These are phyloP conservation scores for Rubroboletus satanas DNA, from an alignment of 768 basidiomycete genomes.

Conservation along the genomic window DNA sequence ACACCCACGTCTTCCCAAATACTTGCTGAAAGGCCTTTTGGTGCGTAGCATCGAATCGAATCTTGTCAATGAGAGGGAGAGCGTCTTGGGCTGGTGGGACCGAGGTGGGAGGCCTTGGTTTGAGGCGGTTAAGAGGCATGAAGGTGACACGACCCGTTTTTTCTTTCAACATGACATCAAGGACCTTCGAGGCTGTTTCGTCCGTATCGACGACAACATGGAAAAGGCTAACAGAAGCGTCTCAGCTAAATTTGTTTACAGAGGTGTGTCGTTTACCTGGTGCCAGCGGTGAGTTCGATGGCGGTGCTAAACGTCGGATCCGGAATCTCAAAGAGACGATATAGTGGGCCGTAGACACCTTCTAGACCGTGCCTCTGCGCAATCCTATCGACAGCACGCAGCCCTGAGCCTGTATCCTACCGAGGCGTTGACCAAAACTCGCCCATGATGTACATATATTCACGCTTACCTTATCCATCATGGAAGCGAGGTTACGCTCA, in stretches of 20 bases:
- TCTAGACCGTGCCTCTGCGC: slow-evolving; percentile 67
- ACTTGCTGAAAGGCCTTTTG: slow-evolving; percentile 92
- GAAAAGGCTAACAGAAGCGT: slow-evolving; percentile 55
- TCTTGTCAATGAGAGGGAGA: slow-evolving; percentile 77
- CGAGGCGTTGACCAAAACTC: not conserved
- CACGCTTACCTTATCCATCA: slow-evolving; percentile 87
- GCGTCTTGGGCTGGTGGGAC: slow-evolving; percentile 70
- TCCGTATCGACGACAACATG: slow-evolving; percentile 98
- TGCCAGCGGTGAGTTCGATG: slow-evolving; percentile 92
- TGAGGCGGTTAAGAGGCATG: slow-evolving; percentile 95
- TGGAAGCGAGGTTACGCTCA: slow-evolving; percentile 74
- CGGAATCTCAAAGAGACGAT: slow-evolving; percentile 86
- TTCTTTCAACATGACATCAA: slow-evolving; percentile 91
- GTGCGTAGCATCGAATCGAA: slow-evolving; percentile 67
- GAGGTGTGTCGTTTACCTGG: slow-evolving; percentile 54
- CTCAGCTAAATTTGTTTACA: not conserved
- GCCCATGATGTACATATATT: not conserved
- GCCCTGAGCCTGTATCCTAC: slow-evolving; percentile 87
- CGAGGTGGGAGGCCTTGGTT: slow-evolving; percentile 58
- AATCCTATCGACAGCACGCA: slow-evolving; percentile 83
- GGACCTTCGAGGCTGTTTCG: slow-evolving; percentile 84
- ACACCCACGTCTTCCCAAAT: slow-evolving; percentile 96
- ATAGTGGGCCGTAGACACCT: slow-evolving; percentile 92
- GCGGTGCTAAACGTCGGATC: slow-evolving; percentile 89
- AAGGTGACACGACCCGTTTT: slow-evolving; percentile 95